Conservation (phyloP, 371 early-diverging fungal species). For the Zancudomyces culisetae region DNA sequence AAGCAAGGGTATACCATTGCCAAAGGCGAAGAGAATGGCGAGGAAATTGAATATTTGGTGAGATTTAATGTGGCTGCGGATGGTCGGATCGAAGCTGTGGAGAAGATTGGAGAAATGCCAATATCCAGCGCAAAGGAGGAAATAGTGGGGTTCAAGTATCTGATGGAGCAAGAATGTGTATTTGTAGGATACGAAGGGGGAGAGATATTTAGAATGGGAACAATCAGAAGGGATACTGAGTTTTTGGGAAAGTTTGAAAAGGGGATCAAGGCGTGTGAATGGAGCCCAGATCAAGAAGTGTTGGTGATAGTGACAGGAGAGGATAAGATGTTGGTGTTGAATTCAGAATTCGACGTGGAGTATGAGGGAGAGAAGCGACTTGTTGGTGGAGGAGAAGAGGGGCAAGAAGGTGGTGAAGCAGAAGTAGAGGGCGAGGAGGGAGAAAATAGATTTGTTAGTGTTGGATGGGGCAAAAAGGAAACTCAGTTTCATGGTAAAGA, state of each 20-base stretch:
- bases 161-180: conserved; percentile 41
- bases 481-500: conserved; percentile 92
- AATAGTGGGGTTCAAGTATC: conserved; percentile 32
- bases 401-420: conserved; percentile 18
- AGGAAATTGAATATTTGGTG: too few species aligned
- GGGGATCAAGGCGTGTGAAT: conserved; percentile 56
- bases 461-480: conserved; percentile 96
- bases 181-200: too few species aligned
- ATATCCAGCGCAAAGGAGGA: neutral
- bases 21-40: too few species aligned
- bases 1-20: too few species aligned
- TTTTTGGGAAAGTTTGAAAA: conserved; percentile 58
- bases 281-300: conserved; percentile 88
- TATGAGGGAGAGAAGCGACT: conserved; percentile 27
- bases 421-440: conserved; percentile 45
- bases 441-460: conserved; percentile 27
- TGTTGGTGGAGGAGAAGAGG: neutral
- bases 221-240: too few species aligned
- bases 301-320: conserved; percentile 61
- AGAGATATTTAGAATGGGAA: too few species aligned
- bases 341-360: conserved; percentile 76
- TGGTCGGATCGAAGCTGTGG: too few species aligned
- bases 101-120: conserved; percentile 1
- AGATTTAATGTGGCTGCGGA: too few species aligned
- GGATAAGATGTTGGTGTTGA: conserved; percentile 71